phyloP scores from a whole-genome alignment of 164 flowering plant genomes.

The Kingdonia uniflora region DNA sequence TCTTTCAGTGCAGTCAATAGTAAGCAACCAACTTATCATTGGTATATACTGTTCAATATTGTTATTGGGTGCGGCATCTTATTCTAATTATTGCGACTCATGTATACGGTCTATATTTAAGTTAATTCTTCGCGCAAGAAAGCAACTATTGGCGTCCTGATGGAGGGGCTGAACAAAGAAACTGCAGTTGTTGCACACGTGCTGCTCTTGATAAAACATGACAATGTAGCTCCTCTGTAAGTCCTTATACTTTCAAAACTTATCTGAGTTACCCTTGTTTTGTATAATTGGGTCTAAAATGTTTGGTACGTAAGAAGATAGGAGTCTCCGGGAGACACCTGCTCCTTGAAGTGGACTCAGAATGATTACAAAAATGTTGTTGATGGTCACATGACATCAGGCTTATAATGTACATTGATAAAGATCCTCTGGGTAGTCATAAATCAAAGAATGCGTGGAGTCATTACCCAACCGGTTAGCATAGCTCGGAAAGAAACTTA shows the following conservation, averaged over 20 bases:
- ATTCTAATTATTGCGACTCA: not conserved
- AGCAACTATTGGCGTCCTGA: slow-evolving; percentile 36
- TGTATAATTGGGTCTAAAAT: too few species aligned
- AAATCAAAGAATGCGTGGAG: too few species aligned
- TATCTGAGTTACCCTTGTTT: too few species aligned
- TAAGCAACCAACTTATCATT: slow-evolving; percentile 31
- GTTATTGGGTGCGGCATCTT: not conserved
- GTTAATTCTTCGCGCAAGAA: slow-evolving; percentile 49
- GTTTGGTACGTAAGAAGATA: too few species aligned
- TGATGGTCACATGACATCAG: too few species aligned
- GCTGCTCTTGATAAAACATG: slow-evolving; percentile 51
- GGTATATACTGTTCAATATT: not conserved
- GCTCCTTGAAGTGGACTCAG: too few species aligned
- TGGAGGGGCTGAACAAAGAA: slow-evolving; percentile 61
- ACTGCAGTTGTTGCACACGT: slow-evolving; percentile 61
- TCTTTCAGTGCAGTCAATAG: slow-evolving; percentile 36
- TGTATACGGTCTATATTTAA: slow-evolving; percentile 13
- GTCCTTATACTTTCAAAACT: slow-evolving; percentile 13
- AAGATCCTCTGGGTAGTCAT: too few species aligned
- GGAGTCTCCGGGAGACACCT: too few species aligned
- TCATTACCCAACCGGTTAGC: too few species aligned
- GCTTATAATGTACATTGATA: too few species aligned
- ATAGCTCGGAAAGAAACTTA: too few species aligned
- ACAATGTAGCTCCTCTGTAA: slow-evolving; percentile 61
- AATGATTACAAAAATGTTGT: not conserved